Evolutionary conservation across 1,284 basidiomycete genomes (phyloP).

Genomic region (Singerocomus rubriflavus): DNA sequence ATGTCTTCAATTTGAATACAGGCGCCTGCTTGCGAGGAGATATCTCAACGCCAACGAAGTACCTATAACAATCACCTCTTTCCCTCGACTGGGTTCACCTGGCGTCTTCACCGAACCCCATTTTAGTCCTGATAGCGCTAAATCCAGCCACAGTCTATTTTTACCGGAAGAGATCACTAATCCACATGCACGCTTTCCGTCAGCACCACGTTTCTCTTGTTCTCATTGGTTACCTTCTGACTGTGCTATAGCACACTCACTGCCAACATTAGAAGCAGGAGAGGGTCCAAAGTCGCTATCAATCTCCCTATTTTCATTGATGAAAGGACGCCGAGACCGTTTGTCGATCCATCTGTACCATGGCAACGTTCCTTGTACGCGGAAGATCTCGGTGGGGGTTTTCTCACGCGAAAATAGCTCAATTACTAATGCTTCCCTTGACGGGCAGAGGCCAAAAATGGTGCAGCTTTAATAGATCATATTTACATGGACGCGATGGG

Average conservation of each 20-base stretch:
- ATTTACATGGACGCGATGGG: constrained; percentile 99
- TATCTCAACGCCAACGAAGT: constrained; percentile 86
- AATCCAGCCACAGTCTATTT: constrained; percentile 89
- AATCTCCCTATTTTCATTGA: constrained; percentile 95
- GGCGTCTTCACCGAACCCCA: constrained; percentile 93
- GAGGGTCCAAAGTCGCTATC: constrained; percentile 93
- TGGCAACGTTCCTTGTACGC: constrained; percentile 78
- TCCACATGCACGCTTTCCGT: constrained; percentile 97
- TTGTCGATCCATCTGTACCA: constrained; percentile 88
- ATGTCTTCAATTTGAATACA: constrained; percentile 12
- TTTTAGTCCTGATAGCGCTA: constrained; percentile 68
- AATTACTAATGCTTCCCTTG: constrained; percentile 8
- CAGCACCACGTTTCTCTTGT: constrained; percentile 36
- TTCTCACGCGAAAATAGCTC: constrained; percentile 7
- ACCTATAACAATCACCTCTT: constrained; percentile 94
- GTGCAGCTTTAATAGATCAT: constrained; percentile 85
- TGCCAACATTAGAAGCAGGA: constrained; percentile 88
- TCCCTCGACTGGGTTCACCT: constrained; percentile 86
- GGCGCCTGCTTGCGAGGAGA: constrained; percentile 81
- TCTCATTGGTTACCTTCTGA: constrained; percentile 8
- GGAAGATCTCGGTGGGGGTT: constrained; percentile 68
- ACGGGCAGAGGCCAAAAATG: constrained; percentile 74
- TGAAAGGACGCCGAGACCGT: constrained; percentile 81
- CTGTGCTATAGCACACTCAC: constrained; percentile 75
- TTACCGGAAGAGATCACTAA: constrained; percentile 96